Evolutionary conservation across 2,329 filamentous ascomycete species (phyloP).

Genomic region (Colletotrichum brevisporum): DNA sequence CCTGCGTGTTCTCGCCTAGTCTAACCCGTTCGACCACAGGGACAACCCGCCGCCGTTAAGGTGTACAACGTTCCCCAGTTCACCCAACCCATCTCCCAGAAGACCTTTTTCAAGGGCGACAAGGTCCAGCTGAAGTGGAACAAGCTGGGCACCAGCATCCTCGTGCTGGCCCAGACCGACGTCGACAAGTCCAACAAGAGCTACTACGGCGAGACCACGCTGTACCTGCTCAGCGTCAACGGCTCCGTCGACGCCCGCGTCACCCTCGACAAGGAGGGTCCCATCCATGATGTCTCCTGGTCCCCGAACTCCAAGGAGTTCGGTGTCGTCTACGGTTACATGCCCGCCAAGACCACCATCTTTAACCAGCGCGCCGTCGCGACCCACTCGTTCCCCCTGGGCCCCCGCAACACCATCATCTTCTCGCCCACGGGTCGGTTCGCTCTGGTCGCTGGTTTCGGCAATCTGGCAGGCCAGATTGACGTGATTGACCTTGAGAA

Average conservation of each 20-base stretch:
- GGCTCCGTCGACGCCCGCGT: conserved; percentile 94
- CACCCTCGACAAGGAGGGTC: conserved; percentile 94
- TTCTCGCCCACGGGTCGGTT: conserved; percentile 97
- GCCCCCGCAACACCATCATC: conserved; percentile 91
- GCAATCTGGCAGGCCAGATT: conserved; percentile 97
- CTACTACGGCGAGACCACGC: conserved; percentile 98
- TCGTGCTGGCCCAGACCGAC: conserved; percentile 97
- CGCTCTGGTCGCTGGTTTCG: conserved; percentile 94
- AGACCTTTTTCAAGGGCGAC: conserved; percentile 99
- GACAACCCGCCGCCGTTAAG: conserved; percentile 93
- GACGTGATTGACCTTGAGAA: conserved; percentile 97
- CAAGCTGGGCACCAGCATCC: conserved; percentile 87
- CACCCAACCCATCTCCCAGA: conserved; percentile 86
- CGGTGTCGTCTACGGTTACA: conserved; percentile 96
- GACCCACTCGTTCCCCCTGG: conserved; percentile 87
- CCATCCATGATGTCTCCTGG: conserved; percentile 99
- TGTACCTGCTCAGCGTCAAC: conserved; percentile 93
- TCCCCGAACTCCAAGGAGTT: conserved; percentile 98
- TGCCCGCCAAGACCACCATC: conserved; percentile 99
- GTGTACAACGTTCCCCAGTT: conserved; percentile 96
- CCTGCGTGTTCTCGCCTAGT: conserved; percentile 28
- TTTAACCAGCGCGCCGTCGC: conserved; percentile 91
- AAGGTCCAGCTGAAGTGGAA: conserved; percentile 99
- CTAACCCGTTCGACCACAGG: conserved; percentile 63
- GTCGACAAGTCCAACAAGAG: conserved; percentile 99